Evolutionary conservation across 2,329 filamentous ascomycete genomes (phyloP).

Genomic region (Trichophyton simii): DNA sequence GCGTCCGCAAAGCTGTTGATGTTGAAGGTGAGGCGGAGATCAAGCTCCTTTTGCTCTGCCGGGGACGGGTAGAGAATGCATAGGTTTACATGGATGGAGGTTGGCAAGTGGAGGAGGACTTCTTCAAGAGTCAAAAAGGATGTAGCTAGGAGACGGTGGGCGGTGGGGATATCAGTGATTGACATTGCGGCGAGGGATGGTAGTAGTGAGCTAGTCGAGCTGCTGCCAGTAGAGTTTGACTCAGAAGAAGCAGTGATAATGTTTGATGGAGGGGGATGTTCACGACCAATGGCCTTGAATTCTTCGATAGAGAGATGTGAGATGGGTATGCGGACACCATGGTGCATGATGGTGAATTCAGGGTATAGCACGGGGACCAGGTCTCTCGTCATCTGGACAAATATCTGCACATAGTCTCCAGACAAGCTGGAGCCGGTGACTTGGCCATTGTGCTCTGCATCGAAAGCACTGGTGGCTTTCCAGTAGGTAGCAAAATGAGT

Average conservation of each 20-base stretch:
- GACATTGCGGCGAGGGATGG: constrained; percentile 22
- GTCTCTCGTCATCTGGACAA: constrained; percentile 83
- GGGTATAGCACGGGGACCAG: constrained; percentile 79
- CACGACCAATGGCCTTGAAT: constrained; percentile 33
- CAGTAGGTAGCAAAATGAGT: constrained; percentile 98
- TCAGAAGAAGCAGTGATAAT: neutral
- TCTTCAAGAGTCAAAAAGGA: constrained; percentile 71
- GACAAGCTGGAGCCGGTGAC: constrained; percentile 91
- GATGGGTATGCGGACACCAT: constrained; percentile 68
- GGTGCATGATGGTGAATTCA: constrained; percentile 63
- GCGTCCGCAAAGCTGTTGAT: constrained; percentile 79
- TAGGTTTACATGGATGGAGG: constrained; percentile 77
- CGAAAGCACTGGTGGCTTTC: constrained; percentile 92
- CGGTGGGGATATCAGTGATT: constrained; percentile 42
- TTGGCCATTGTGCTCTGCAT: constrained; percentile 71
- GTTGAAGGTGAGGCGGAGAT: constrained; percentile 62
- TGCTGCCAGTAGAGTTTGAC: neutral
- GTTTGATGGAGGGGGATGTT: constrained; percentile 22
- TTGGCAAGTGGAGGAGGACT: constrained; percentile 60
- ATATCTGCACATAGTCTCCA: constrained; percentile 86
- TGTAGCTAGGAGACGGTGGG: constrained; percentile 59
- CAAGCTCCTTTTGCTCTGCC: constrained; percentile 56
- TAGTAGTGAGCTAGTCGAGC: constrained; percentile 5
- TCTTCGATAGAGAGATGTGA: constrained; percentile 60
- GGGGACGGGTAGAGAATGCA: constrained; percentile 75